Evolutionary conservation across 805 yeast genomes (phyloP).

Genomic region (Barnettozyma californica): DNA sequence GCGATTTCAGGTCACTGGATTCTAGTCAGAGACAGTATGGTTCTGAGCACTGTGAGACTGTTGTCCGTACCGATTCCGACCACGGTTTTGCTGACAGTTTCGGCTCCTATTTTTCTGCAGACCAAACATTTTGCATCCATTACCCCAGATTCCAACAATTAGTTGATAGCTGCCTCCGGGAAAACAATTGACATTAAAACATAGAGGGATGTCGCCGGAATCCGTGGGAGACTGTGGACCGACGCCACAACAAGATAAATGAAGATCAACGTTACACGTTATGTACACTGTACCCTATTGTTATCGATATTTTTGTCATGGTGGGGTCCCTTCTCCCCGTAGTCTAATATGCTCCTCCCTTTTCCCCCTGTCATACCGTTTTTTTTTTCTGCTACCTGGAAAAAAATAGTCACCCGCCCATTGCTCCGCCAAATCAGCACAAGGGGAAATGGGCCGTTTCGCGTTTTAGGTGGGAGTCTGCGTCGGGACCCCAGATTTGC

Average conservation of each 20-base stretch:
- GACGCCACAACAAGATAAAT: background rate
- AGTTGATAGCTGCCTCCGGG: background rate
- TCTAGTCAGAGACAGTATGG: background rate
- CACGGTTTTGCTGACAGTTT: background rate
- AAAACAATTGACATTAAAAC: background rate
- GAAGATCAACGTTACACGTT: background rate
- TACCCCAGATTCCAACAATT: constrained; percentile 12
- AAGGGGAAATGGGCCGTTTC: constrained; percentile 1
- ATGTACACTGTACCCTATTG: background rate
- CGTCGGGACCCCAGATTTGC: constrained; percentile 1
- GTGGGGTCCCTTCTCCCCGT: constrained; percentile 1
- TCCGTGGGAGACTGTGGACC: background rate
- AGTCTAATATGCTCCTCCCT: background rate
- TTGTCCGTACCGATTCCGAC: background rate
- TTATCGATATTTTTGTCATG: background rate
- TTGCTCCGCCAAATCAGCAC: background rate
- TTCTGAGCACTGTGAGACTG: background rate
- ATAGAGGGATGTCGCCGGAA: background rate
- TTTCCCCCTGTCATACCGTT: background rate
- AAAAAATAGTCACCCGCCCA: constrained; percentile 2
- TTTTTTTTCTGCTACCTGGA: background rate
- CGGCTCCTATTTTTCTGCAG: constrained; percentile 1
- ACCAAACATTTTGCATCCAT: constrained; percentile 3
- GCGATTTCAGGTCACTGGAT: background rate
- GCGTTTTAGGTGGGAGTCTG: background rate